These are phyloP conservation scores for Aspergillus incahuasiensis DNA, from an alignment of 495 filamentous ascomycete species.

Conservation along the genomic window DNA sequence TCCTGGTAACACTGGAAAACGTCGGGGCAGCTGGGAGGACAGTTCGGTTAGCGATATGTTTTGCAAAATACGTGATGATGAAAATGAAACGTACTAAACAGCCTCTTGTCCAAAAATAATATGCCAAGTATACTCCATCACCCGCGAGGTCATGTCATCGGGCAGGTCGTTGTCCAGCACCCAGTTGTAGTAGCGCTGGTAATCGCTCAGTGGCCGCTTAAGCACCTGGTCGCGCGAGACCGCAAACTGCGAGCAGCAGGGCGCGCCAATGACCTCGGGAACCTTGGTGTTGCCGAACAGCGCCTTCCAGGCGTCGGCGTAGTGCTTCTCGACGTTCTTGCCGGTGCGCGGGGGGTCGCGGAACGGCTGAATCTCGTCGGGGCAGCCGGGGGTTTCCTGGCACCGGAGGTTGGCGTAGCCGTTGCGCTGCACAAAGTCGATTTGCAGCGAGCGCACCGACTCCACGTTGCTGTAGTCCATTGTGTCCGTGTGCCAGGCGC, in stretches of 20 bases:
- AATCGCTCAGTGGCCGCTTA: slow-evolving; percentile 46
- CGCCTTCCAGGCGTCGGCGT: slow-evolving; percentile 39
- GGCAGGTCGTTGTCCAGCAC: slow-evolving; percentile 45
- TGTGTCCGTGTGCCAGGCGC: slow-evolving; percentile 45
- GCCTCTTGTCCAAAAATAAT: slow-evolving; percentile 51
- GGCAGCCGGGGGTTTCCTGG: slow-evolving; percentile 37
- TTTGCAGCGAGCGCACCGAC: slow-evolving; percentile 35
- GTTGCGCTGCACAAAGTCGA: slow-evolving; percentile 30
- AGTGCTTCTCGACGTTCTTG: slow-evolving; percentile 41
- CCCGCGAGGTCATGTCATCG: slow-evolving; percentile 40
- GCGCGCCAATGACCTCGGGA: slow-evolving; percentile 44
- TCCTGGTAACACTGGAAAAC: slow-evolving; percentile 43
- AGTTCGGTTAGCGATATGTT: not conserved
- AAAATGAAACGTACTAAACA: slow-evolving; percentile 40
- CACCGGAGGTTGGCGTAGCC: slow-evolving; percentile 43
- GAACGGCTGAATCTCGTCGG: slow-evolving; percentile 39
- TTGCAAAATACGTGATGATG: not conserved
- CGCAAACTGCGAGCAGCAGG: slow-evolving; percentile 69
- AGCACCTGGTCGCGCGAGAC: slow-evolving; percentile 52
- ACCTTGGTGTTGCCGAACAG: slow-evolving; percentile 40
- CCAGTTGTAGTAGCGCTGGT: slow-evolving; percentile 57
- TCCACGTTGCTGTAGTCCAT: slow-evolving; percentile 42
- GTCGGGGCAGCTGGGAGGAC: slow-evolving; percentile 37
- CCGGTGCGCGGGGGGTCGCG: slow-evolving; percentile 47
- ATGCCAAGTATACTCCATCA: slow-evolving; percentile 54